Evolutionary conservation across 805 yeast species (phyloP).

Genomic region (Yarrowia deformans): DNA sequence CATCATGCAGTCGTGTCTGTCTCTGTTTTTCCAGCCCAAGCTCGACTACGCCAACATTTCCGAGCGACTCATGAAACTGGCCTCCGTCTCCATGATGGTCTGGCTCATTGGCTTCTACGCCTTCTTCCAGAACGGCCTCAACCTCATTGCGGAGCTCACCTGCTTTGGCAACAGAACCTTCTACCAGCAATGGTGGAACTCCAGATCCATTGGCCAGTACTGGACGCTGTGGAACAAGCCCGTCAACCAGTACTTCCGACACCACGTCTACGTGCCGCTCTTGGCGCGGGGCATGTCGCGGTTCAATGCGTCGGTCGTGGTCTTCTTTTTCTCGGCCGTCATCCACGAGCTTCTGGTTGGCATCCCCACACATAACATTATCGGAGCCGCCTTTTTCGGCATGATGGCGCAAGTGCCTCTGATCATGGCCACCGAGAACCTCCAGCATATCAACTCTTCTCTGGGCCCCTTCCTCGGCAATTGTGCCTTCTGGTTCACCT

Average conservation of each 20-base stretch:
- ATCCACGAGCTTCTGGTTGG: conserved; percentile 58
- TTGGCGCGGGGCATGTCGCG: conserved; percentile 50
- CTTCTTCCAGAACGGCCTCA: conserved; percentile 55
- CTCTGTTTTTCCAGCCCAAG: conserved; percentile 32
- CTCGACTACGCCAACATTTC: conserved; percentile 45
- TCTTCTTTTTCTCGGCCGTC: conserved; percentile 55
- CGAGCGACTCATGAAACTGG: conserved; percentile 53
- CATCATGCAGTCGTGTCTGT: conserved; percentile 51
- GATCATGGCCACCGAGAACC: conserved; percentile 53
- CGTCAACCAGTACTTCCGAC: conserved; percentile 53
- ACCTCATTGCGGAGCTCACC: conserved; percentile 56
- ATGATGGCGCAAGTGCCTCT: conserved; percentile 57
- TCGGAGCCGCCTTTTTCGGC: conserved; percentile 56
- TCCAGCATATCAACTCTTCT: conserved; percentile 53
- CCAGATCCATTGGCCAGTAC: conserved; percentile 57
- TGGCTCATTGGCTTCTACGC: conserved; percentile 57
- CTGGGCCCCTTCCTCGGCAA: conserved; percentile 51
- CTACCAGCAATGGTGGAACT: conserved; percentile 61
- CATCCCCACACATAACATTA: conserved; percentile 56
- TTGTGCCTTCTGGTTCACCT: conserved; percentile 57
- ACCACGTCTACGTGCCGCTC: conserved; percentile 55
- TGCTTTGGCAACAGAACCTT: conserved; percentile 57
- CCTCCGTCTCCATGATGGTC: conserved; percentile 53
- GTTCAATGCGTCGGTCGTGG: conserved; percentile 49
- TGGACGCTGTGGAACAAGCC: conserved; percentile 60